Evolutionary conservation across 352 stramenopile species (phyloP), one percentile per base, ranked within the genome.

Genomic region (Achlya hypogyna): DNA sequence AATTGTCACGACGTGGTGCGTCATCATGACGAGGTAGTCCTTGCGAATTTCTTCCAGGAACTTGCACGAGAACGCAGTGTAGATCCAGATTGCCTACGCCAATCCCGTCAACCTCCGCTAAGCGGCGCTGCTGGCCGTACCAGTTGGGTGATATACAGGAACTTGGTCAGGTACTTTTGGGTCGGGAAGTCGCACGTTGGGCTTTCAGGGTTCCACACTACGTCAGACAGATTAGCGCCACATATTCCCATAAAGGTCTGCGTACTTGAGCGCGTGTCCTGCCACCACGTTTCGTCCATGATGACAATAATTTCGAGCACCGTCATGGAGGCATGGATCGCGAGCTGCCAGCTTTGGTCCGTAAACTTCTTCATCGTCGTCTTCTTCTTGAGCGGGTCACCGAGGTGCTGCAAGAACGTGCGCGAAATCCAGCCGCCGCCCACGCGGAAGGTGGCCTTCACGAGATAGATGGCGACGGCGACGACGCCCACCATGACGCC

Each of bases 21-120:
- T 87, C 85, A 94, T 94, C 84, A 95, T 95, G 28, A 93, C 83
- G 51, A 92, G 71, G 74, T 93, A 95, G 63, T 93, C 86, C 71
- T 93, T 91, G 53, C 84, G 81, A 53, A 92, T 87, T 68, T 92
- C 84, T 68, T 95, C 86, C 31, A 95, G 63, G 64, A 91, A 95
- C 63, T 91, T 91, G 73, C 85, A 94, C 62, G 81, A 91, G 63
- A 93, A 95, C 31, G 83, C 86, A 22, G 85, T 93, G 73, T 90
- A 93, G 68, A 93, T 90, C 82, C 84, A 95, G 65, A 95, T 91
- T 16, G 84, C 84, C 84, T 93, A 54, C 14, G 38, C 14, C 60
- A n/a, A 38, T 23, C 3, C 25, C 16, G 43, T 51, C 12, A 52
- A 62, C 31, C 12, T 32, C n/a, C 5, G 20, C 5, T 31, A 60